Evolutionary conservation across 306 rosid genomes (phyloP), one percentile per base, ranked within the genome.

Genomic region (Inga leiocalycina): DNA sequence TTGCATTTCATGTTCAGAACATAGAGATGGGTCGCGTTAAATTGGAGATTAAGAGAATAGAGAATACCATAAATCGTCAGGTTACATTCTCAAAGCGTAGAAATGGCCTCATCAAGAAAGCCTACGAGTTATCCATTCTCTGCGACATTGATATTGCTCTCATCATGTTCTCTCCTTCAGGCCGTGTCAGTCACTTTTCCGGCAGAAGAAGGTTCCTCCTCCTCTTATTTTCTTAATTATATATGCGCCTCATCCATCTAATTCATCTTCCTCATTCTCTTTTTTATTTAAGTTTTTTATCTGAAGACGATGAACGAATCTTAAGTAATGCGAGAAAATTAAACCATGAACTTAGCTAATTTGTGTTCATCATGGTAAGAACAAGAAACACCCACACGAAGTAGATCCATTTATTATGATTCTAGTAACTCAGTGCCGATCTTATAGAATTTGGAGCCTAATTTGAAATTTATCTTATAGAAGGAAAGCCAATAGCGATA

Each of bases 71-170:
- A 1, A 93, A 93, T 86, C 88, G 97, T 37, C 98, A 93, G 85
- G 98, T 93, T 12, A 93, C 98, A 35, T 93, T 90, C 81, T 93
- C 98, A 4, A 93, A 93, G 20, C 93, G 98, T 39, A 87, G 97
- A 89, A 93, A 93, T 90, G 94, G 98, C 27, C 93, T 92, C 85
- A 93, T 92, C 79, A 93, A 93, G 85, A 93, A 93, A 86, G 97
- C 98, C 8, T 93, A 93, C 4, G 98, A 93, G 72, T 84, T 93
- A 59, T 90, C 98, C 39, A 85, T 93, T 79, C 89, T 93, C 0
- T 93, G 98, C 35, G 98, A 93, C 85, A 92, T 93, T 81, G 98
- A 93, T 76, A 91, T 93, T 79, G 97, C 98, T 13, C 94, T 93
- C 13, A 89, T 93, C 71, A 90, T 93, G 93, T 93, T 93, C 84